Evolutionary conservation across 2,329 filamentous ascomycete species (phyloP), one percentile per base, ranked within the genome.

Genomic region (Aureobasidium sp.): DNA sequence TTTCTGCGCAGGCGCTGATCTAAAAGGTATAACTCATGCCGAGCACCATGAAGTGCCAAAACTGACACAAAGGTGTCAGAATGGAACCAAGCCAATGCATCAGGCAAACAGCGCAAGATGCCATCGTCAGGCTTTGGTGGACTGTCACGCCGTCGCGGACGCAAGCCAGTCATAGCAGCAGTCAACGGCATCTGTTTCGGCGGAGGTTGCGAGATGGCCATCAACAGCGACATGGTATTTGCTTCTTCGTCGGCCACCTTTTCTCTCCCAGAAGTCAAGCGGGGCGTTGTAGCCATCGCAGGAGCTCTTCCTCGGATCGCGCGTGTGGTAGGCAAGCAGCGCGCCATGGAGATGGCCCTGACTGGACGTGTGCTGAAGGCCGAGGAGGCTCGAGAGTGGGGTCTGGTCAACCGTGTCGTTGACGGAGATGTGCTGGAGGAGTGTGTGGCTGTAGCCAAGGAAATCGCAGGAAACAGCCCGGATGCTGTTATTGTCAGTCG

Each of bases 101-200:
- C 53, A 11, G 65, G 65, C 15, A 62, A 61, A 31, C 60, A 64
- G 23, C 64, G 67, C 37, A 60, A 61, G 8, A 69, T 70, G 63
- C 68, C 68, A 8, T 61, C 75, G 0, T 73, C 75, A 1, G 87
- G 86, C 1, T 87, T 89, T 62, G 86, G 83, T 25, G 87, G 81
- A 0, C 73, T 91, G 33, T 84, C 82, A 58, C 84, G 88, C 64
- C 79, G 88, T 27, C 71, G 74, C 5, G 87, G 87, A 50, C 84
- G 83, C 72, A 93, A 93, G 68, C 89, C 89, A 6, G 79, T 93
- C 60, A 81, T 93, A 29, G 87, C 85, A 1, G 89, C 88, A 0
- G 86, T 92, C 21, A 89, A 91, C 68, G 89, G 89, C 7, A 76
- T 87, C 19, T 88, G 86, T 61, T 79, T 89, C 47, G 89, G 89